Percentiles rank a stretch among this genome's conserved stretches.
phyloP scores from a whole-genome alignment of 2,329 filamentous ascomycete species.

The Plectosphaerella plurivora region DNA sequence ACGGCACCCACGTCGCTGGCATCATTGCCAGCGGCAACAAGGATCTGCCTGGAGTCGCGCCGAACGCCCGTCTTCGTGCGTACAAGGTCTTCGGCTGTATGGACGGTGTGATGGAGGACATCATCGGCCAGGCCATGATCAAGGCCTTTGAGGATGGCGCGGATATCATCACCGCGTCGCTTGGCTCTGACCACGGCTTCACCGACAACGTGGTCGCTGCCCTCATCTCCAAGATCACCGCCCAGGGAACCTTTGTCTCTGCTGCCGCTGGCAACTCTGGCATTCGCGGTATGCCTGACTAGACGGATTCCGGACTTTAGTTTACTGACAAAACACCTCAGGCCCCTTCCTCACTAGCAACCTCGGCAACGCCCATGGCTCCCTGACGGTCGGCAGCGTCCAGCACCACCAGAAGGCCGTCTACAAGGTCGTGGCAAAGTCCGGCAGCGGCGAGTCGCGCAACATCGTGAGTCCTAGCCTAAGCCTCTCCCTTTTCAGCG shows the following conservation, averaged over 20 bases:
- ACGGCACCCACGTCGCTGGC: conserved; percentile 22
- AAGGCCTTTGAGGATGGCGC: conserved; percentile 17
- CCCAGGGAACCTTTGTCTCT: conserved; percentile 2
- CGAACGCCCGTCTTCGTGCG: conserved; percentile 31
- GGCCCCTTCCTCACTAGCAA: conserved; percentile 6
- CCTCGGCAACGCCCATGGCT: conserved; percentile 1
- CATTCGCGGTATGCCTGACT: background rate
- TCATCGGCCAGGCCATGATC: conserved; percentile 11
- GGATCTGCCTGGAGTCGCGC: conserved; percentile 33
- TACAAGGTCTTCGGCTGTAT: conserved; percentile 31
- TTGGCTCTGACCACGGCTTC: conserved; percentile 19
- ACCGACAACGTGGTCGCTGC: conserved; percentile 7
- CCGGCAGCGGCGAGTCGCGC: conserved; percentile 2
- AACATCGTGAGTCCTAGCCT: conserved; percentile 3
- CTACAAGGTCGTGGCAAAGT: conserved; percentile 1
- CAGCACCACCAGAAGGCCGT: background rate
- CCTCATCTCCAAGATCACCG: background rate
- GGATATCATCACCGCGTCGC: conserved; percentile 24
- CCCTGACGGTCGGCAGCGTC: conserved; percentile 4
- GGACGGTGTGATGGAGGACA: conserved; percentile 6
- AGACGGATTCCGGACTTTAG: no score
- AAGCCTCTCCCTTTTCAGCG: background rate
- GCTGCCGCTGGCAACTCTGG: conserved; percentile 5
- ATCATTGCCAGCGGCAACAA: conserved; percentile 17
- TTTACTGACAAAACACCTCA: background rate